A percentile compares a stretch with the other conserved stretches of the same genome.
Evolutionary conservation across 768 basidiomycete genomes (phyloP).

Genomic region (Astraeus odoratus): DNA sequence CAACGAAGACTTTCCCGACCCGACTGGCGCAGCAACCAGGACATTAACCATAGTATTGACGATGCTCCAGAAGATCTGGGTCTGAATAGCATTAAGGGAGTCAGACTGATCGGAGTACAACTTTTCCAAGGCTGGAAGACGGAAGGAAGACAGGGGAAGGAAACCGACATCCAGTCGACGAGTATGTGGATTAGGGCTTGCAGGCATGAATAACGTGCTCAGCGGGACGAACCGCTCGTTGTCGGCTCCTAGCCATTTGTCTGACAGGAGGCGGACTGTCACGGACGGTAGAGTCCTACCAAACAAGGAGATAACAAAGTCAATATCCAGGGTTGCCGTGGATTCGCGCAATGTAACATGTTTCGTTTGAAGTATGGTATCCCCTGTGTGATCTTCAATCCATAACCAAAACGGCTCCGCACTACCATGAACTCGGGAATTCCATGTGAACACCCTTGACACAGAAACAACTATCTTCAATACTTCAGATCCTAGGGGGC

Average conservation of each 20-base stretch:
- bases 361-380: conserved; percentile 75
- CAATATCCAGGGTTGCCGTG: conserved; percentile 51
- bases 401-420: conserved; percentile 92
- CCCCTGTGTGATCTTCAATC: conserved; percentile 82
- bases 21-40: conserved; percentile 71
- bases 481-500: conserved; percentile 79
- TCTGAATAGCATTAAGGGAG: conserved; percentile 80
- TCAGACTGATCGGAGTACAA: conserved; percentile 40
- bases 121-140: conserved; percentile 36
- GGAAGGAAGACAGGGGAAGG: conserved; percentile 50
- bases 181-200: conserved; percentile 46
- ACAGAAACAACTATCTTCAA: conserved; percentile 68
- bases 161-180: conserved; percentile 69
- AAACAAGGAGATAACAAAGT: conserved; percentile 77
- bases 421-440: conserved; percentile 59
- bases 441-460: conserved; percentile 74
- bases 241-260: conserved; percentile 91
- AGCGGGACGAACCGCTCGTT: conserved; percentile 60
- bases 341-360: conserved; percentile 66
- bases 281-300: conserved; percentile 49
- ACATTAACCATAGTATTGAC: conserved; percentile 60
- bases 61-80: conserved; percentile 81
- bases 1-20: conserved; percentile 75
- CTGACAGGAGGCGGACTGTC: conserved; percentile 75
- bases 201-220: conserved; percentile 72